Base-by-base conservation (phyloP, 2,329 filamentous ascomycete species). In the Pseudogymnoascus sp. region DNA sequence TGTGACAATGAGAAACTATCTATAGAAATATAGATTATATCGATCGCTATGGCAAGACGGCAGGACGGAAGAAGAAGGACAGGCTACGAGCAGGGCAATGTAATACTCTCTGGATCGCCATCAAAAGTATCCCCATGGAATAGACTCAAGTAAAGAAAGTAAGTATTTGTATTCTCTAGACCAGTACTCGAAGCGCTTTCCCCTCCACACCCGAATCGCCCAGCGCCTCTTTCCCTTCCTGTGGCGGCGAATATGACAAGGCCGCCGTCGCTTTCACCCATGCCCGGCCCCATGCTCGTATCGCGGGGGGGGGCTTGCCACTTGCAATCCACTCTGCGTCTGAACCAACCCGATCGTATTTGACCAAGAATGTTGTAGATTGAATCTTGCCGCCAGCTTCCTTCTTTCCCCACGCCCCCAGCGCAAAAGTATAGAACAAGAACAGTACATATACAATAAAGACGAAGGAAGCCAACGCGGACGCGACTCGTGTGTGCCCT, bases 181-280 rank as follows among this genome's bases (percentile, higher is more conserved):
- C 4, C 23, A 28, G n/a, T 31, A 19, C 51, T 34, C n/a, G 51
- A 13, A 57, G 51, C 51, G 51, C 51, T 57, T 54, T 57, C 51
- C 51, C 51, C 51, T 57, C 51, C 51, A 57, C 51, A 57, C 25
- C 28, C 28, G 25, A 19, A 34, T 34, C 51, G 28, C 25, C 28
- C 51, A 57, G n/a, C 51, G 25, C 51, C 45, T 57, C 28, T n/a
- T 57, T 57, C n/a, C 28, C 51, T 57, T 57, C 51, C 28, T 57
- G 48, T 57, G 31, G 48, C 48, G 48, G 48, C 48, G 48, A 57
- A 57, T 23, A 57, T 57, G 51, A 57, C 51, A 57, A 57, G 51
- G 51, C 51, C 28, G 51, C 51, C 51, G 51, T 57, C 51, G 28
- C n/a, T n/a, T 14, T 57, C 23, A 57, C 34, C 51, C 51, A 28